These are phyloP conservation scores for Rhododendron griersonianum DNA, from an alignment of 148 eudicot genomes.

Conservation along the genomic window DNA sequence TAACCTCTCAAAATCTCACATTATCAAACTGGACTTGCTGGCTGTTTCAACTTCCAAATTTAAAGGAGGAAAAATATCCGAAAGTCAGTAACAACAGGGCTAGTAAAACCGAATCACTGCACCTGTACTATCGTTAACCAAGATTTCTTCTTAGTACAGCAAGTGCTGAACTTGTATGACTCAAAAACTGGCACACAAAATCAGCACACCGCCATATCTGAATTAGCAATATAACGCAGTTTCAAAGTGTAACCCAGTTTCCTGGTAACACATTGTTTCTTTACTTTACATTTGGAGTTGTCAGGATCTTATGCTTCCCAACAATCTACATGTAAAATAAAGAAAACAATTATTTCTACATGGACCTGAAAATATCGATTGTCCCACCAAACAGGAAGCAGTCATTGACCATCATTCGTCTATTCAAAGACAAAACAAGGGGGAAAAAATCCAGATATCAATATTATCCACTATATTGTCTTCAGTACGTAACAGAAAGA, in stretches of 20 bases:
- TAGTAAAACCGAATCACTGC: neutral
- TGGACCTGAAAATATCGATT: slow-evolving; percentile 41
- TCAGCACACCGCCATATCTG: neutral
- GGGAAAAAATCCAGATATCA: slow-evolving; percentile 49
- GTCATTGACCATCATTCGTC: slow-evolving; percentile 84
- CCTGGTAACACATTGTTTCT: neutral
- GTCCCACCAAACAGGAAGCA: slow-evolving; percentile 65
- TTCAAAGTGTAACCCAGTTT: neutral
- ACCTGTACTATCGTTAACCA: neutral
- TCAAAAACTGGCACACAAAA: neutral
- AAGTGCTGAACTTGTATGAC: neutral
- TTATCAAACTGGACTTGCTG: neutral
- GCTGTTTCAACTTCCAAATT: neutral
- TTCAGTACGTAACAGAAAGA: neutral
- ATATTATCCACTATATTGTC: neutral
- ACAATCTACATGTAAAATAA: neutral
- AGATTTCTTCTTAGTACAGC: neutral
- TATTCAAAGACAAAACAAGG: slow-evolving; percentile 36
- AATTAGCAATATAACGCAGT: neutral
- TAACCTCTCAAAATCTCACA: neutral
- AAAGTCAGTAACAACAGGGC: neutral
- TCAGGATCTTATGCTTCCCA: neutral
- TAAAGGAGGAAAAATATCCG: neutral
- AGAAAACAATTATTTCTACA: neutral
- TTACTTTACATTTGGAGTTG: neutral